Evolutionary conservation across 495 filamentous ascomycete genomes (phyloP).

Genomic region (Platismatia glauca): DNA sequence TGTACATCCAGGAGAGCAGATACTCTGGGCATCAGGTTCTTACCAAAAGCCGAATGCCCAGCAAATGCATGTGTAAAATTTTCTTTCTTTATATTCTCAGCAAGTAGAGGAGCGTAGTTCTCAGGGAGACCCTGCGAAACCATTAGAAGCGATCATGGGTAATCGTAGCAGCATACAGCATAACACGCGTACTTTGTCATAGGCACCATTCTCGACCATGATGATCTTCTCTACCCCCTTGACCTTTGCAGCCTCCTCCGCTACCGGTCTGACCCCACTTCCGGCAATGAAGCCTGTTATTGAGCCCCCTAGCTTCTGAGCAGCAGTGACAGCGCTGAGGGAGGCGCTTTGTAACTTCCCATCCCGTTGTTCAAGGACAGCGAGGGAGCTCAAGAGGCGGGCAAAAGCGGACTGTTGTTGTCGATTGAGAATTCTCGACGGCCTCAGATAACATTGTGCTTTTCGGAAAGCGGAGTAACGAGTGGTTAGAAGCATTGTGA

Average conservation of each 20-base stretch:
- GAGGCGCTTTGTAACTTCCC: slow-evolving; percentile 78
- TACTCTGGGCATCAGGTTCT: slow-evolving; percentile 88
- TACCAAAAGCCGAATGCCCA: slow-evolving; percentile 92
- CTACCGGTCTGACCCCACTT: slow-evolving; percentile 66
- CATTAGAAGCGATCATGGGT: not conserved
- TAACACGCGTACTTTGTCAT: slow-evolving; percentile 63
- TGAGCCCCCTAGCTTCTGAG: slow-evolving; percentile 73
- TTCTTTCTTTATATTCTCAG: slow-evolving; percentile 91
- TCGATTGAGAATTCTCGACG: slow-evolving; percentile 28
- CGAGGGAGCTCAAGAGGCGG: slow-evolving; percentile 77
- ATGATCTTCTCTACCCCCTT: slow-evolving; percentile 86
- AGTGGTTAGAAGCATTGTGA: slow-evolving; percentile 31
- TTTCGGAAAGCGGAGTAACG: slow-evolving; percentile 42
- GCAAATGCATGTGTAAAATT: slow-evolving; percentile 85
- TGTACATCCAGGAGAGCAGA: slow-evolving; percentile 90
- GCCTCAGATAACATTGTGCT: slow-evolving; percentile 36
- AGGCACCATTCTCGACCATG: slow-evolving; percentile 75
- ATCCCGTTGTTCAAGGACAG: slow-evolving; percentile 86
- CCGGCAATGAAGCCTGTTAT: slow-evolving; percentile 86
- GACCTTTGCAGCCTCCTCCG: slow-evolving; percentile 80
- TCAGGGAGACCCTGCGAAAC: slow-evolving; percentile 69
- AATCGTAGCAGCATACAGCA: not conserved
- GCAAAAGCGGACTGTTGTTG: slow-evolving; percentile 43
- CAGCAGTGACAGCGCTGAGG: slow-evolving; percentile 77
- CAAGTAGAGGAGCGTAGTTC: slow-evolving; percentile 86